These are phyloP conservation scores for Termitomyces eurrhizus DNA, from an alignment of 768 basidiomycete genomes.

Conservation along the genomic window DNA sequence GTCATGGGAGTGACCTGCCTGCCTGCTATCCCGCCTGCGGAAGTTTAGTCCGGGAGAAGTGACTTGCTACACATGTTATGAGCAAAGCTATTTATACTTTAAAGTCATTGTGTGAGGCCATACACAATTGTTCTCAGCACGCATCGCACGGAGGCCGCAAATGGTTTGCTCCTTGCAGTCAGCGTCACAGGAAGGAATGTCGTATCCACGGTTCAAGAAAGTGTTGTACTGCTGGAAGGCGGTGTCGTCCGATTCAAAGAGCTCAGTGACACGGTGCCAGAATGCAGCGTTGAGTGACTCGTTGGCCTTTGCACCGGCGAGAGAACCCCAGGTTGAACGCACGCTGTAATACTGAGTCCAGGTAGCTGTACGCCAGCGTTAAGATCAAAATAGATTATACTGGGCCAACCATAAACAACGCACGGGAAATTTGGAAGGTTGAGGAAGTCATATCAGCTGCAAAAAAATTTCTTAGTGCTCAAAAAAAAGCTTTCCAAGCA, in stretches of 20 bases:
- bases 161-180: slow-evolving; percentile 37
- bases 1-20: background rate
- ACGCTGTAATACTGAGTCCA: slow-evolving; percentile 60
- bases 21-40: slow-evolving; percentile 2
- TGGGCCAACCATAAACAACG: slow-evolving; percentile 12
- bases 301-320: slow-evolving; percentile 32
- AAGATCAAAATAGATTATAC: slow-evolving; percentile 5
- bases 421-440: slow-evolving; percentile 44
- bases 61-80: background rate
- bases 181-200: slow-evolving; percentile 29
- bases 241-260: slow-evolving; percentile 41
- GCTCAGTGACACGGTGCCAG: slow-evolving; percentile 60
- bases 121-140: slow-evolving; percentile 42
- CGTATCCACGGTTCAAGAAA: slow-evolving; percentile 37
- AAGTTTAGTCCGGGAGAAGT: slow-evolving; percentile 7
- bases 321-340: slow-evolving; percentile 44
- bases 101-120: background rate
- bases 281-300: slow-evolving; percentile 47
- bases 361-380: slow-evolving; percentile 26
- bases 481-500: background rate
- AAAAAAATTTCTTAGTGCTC: background rate
- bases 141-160: slow-evolving; percentile 39
- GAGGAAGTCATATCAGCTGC: slow-evolving; percentile 39
- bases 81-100: background rate
- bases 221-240: slow-evolving; percentile 44